Percentiles rank a stretch among this genome's conserved stretches.
These are phyloP conservation scores for Penicillium sp. DNA, from an alignment of 2,329 filamentous ascomycete genomes.

Conservation along the genomic window DNA sequence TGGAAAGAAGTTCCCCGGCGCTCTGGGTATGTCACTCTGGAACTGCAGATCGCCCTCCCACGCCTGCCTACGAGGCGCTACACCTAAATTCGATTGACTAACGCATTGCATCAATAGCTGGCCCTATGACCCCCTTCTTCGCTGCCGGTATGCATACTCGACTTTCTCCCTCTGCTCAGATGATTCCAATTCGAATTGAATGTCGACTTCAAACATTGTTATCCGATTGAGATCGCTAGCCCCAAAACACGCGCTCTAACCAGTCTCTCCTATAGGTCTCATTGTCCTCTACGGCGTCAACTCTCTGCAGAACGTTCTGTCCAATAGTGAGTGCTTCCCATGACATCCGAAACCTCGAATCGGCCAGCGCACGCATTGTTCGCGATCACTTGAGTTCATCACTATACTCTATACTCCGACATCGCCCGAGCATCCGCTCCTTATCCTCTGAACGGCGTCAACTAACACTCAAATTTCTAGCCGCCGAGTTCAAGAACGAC, in stretches of 20 bases:
- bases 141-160: constrained; percentile 75
- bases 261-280: constrained; percentile 62
- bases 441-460: background rate
- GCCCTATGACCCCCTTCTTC: constrained; percentile 93
- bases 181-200: background rate
- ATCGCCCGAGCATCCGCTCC: constrained; percentile 11
- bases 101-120: constrained; percentile 64
- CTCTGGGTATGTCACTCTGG: constrained; percentile 68
- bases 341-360: background rate
- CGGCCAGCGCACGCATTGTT: background rate
- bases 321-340: constrained; percentile 69
- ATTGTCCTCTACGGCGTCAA: constrained; percentile 93
- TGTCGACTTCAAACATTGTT: constrained; percentile 1
- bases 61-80: background rate
- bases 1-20: constrained; percentile 83
- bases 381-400: background rate
- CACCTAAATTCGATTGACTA: constrained; percentile 34
- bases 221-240: constrained; percentile 9
- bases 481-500: constrained; percentile 96
- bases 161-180: background rate
- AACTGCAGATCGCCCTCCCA: constrained; percentile 17
- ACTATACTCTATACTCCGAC: constrained; percentile 12
- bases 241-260: constrained; percentile 33
- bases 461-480: constrained; percentile 56
- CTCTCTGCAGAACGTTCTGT: constrained; percentile 76